A percentile compares a stretch with the other conserved stretches of the same genome.
Conservation (phyloP, 116 monocot species). For the Papilionanthe hybrid region DNA sequence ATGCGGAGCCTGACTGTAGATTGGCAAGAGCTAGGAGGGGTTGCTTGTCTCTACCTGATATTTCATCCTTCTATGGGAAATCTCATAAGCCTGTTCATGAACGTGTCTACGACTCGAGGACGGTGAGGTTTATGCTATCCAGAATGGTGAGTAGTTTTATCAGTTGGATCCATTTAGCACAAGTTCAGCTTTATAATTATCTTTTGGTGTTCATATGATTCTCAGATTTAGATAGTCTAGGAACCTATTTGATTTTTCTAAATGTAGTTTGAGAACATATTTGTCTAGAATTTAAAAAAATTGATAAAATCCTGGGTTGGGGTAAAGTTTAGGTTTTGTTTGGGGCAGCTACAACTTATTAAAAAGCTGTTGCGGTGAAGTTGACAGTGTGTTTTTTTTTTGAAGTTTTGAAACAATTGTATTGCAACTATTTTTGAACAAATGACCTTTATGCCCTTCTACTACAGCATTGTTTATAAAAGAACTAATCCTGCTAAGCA, state of each 20-base stretch:
- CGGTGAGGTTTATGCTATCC: constrained; percentile 65
- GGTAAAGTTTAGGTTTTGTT: no score
- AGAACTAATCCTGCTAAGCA: no score
- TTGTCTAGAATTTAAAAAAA: neutral
- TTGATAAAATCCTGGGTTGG: no score
- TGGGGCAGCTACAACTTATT: no score
- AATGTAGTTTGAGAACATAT: neutral
- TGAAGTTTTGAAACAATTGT: no score
- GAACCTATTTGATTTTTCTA: neutral
- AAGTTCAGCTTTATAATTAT: neutral
- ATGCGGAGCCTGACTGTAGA: constrained; percentile 71
- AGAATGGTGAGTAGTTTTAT: constrained; percentile 67
- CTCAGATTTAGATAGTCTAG: neutral
- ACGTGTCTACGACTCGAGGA: constrained; percentile 70
- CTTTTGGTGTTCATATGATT: neutral
- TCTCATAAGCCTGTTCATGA: constrained; percentile 50
- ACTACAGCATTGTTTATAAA: no score
- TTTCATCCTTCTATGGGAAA: constrained; percentile 75
- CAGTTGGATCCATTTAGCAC: neutral
- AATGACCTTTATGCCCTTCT: no score
- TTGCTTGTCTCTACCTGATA: constrained; percentile 72
- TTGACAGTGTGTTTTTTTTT: no score
- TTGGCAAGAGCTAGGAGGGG: constrained; percentile 74
- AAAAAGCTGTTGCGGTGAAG: no score
- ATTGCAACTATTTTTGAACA: no score